Conservation (phyloP, 192 early-diverging fungal species). For the Diversispora eburnea region DNA sequence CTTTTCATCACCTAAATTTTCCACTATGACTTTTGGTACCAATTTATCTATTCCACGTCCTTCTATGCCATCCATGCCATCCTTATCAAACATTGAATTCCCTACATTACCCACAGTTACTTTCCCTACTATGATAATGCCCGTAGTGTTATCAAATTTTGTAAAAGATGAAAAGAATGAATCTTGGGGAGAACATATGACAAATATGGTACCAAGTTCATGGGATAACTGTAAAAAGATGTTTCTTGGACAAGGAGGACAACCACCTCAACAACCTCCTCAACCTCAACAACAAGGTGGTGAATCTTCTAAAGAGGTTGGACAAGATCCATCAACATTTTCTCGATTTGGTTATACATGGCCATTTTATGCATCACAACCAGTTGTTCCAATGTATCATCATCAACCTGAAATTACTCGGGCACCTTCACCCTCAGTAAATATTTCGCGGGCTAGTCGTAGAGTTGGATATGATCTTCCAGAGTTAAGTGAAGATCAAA, state of each 20-base stretch:
- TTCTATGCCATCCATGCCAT: conserved; percentile 27
- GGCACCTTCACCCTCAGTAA: neutral
- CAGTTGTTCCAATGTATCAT: conserved; percentile 25
- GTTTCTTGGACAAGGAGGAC: neutral
- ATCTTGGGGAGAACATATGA: neutral
- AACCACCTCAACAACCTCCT: conserved; percentile 1
- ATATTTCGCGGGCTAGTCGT: neutral
- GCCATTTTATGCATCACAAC: conserved; percentile 19
- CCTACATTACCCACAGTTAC: conserved; percentile 19
- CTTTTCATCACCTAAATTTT: conserved; percentile 27
- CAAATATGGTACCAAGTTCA: neutral
- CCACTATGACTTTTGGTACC: conserved; percentile 21
- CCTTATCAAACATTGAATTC: conserved; percentile 26
- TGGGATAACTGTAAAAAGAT: conserved; percentile 12
- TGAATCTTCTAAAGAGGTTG: neutral
- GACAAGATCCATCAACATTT: conserved; percentile 1
- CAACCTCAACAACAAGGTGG: too few species aligned
- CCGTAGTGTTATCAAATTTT: neutral
- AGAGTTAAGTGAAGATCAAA: conserved; percentile 13
- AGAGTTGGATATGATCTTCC: conserved; percentile 9
- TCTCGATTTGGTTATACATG: conserved; percentile 14
- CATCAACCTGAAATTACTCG: conserved; percentile 4
- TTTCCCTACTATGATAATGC: conserved; percentile 20
- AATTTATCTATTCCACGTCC: conserved; percentile 27
- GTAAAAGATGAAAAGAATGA: conserved; percentile 14